Evolutionary conservation across 2,329 filamentous ascomycete genomes (phyloP).

Genomic region (Colletotrichum siamense): DNA sequence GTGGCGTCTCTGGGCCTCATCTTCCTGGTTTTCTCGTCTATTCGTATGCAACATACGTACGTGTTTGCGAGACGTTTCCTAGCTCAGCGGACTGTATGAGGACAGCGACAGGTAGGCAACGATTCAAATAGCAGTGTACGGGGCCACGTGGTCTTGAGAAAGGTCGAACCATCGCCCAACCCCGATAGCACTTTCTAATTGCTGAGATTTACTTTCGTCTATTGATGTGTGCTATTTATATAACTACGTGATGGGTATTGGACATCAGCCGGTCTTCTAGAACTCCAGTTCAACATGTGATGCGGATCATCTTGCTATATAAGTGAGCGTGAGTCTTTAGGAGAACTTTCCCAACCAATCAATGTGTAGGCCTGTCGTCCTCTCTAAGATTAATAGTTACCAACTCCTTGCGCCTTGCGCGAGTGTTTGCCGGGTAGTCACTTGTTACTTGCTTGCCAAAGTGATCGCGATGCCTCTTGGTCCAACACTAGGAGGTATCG

Average conservation of each 20-base stretch:
- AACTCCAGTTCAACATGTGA: accelerated
- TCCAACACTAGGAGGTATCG: accelerated
- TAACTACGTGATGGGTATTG: accelerated
- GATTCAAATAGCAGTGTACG: accelerated
- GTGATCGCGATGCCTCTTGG: no score
- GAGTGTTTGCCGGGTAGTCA: no score
- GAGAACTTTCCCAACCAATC: no score
- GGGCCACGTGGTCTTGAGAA: not conserved
- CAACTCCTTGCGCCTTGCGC: no score
- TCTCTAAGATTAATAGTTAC: no score
- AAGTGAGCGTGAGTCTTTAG: accelerated
- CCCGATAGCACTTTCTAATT: not conserved
- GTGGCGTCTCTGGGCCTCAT: not conserved
- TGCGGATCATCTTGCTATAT: accelerated
- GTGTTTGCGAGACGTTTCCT: not conserved
- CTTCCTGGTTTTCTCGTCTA: not conserved
- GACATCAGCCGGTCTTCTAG: not conserved
- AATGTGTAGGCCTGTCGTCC: no score
- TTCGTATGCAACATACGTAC: not conserved
- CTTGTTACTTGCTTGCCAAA: no score
- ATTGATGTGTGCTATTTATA: accelerated
- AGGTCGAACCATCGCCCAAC: not conserved
- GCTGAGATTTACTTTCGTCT: accelerated
- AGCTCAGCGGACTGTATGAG: not conserved
- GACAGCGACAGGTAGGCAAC: not conserved